These are phyloP conservation scores for Trichosanthes cucumerina DNA, from an alignment of 306 rosid genomes.

Conservation along the genomic window DNA sequence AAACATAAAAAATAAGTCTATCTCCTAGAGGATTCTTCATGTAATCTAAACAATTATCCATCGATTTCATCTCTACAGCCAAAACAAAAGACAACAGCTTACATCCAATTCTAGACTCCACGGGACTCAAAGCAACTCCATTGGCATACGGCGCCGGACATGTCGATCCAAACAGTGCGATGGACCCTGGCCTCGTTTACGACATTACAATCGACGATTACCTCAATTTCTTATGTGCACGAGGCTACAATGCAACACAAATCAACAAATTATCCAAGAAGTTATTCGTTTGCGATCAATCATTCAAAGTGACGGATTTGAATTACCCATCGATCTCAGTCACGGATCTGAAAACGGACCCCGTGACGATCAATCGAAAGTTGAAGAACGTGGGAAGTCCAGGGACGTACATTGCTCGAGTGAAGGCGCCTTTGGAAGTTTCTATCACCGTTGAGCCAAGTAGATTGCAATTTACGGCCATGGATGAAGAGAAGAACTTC, in stretches of 20 bases:
- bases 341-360: neutral
- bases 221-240: conserved; percentile 47
- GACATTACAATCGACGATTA: conserved; percentile 29
- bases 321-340: conserved; percentile 59
- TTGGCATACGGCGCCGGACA: conserved; percentile 50
- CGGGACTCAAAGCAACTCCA: conserved; percentile 11
- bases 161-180: conserved; percentile 38
- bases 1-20: no score
- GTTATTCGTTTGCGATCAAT: conserved; percentile 22
- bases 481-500: conserved; percentile 40
- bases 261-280: conserved; percentile 17
- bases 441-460: conserved; percentile 26
- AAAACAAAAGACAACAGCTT: conserved; percentile 12
- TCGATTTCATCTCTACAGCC: conserved; percentile 19
- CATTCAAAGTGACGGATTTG: conserved; percentile 27
- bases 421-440: conserved; percentile 24
- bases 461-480: conserved; percentile 15
- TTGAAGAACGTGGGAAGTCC: conserved; percentile 47
- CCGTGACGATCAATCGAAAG: conserved; percentile 26
- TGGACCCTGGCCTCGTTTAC: conserved; percentile 56
- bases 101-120: conserved; percentile 8
- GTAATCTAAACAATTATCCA: neutral
- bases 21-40: no score
- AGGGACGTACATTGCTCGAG: conserved; percentile 21
- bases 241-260: conserved; percentile 23